A percentile compares a stretch with the other conserved stretches of the same genome.
These are phyloP conservation scores for Lojkania enalia DNA, from an alignment of 2,329 filamentous ascomycete species.

Conservation along the genomic window DNA sequence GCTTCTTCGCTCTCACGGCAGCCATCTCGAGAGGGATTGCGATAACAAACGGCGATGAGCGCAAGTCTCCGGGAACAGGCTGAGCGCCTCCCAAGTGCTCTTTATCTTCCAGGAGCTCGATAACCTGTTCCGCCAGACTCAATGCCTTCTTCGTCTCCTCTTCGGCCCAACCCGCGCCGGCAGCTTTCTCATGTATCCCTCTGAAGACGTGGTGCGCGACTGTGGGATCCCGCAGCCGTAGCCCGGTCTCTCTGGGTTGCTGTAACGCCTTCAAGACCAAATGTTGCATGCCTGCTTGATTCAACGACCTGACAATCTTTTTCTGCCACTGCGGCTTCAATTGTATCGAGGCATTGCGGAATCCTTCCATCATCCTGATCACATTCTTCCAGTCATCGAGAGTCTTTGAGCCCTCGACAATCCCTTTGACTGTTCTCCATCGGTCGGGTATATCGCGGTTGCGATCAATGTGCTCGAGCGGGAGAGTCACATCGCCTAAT, in stretches of 20 bases:
- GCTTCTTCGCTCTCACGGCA: slow-evolving; percentile 44
- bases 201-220: slow-evolving; percentile 42
- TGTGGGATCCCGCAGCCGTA: slow-evolving; percentile 22
- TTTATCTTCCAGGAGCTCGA: slow-evolving; percentile 46
- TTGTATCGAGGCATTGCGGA: slow-evolving; percentile 27
- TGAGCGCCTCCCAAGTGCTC: slow-evolving; percentile 40
- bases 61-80: slow-evolving; percentile 29
- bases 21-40: slow-evolving; percentile 50
- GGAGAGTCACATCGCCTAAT: slow-evolving; percentile 44
- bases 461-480: slow-evolving; percentile 37
- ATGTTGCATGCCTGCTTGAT: slow-evolving; percentile 24
- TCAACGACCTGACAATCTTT: slow-evolving; percentile 26
- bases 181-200: slow-evolving; percentile 40
- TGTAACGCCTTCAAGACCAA: slow-evolving; percentile 37
- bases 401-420: slow-evolving; percentile 26
- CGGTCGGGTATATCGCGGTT: slow-evolving; percentile 25
- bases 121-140: slow-evolving; percentile 44
- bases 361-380: slow-evolving; percentile 36
- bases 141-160: slow-evolving; percentile 44
- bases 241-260: slow-evolving; percentile 26
- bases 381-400: slow-evolving; percentile 42
- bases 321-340: slow-evolving; percentile 17
- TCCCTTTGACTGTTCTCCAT: slow-evolving; percentile 13
- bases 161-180: slow-evolving; percentile 41
- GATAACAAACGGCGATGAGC: slow-evolving; percentile 42